phyloP scores from a whole-genome alignment of 768 basidiomycete genomes.

The Mycena venus region DNA sequence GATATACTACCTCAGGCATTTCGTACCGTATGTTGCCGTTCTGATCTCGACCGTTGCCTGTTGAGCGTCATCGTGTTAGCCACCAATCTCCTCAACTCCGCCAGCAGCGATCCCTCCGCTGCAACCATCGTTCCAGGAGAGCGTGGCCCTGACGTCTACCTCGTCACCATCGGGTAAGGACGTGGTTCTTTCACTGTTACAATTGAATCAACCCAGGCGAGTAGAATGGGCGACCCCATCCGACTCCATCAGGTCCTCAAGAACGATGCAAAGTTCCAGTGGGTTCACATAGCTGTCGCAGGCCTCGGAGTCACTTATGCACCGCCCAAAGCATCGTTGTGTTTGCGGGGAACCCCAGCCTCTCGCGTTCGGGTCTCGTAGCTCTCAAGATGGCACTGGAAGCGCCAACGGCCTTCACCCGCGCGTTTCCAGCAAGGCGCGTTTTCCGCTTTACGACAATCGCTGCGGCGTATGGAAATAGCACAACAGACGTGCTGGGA shows the following conservation, averaged over 20 bases:
- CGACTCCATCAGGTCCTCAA: constrained; percentile 34
- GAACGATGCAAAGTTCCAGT: constrained; percentile 38
- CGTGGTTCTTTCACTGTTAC: background rate
- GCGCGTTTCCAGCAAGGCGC: constrained; percentile 18
- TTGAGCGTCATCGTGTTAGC: constrained; percentile 3
- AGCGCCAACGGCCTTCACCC: constrained; percentile 11
- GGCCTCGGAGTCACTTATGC: background rate
- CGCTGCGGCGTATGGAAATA: constrained; percentile 28
- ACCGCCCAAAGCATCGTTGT: constrained; percentile 28
- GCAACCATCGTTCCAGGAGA: constrained; percentile 33
- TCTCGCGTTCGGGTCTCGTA: constrained; percentile 12
- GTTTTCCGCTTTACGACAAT: constrained; percentile 33
- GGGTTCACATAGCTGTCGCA: background rate
- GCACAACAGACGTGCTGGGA: constrained; percentile 28
- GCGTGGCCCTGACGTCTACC: constrained; percentile 36
- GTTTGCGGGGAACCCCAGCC: constrained; percentile 32
- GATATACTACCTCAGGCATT: constrained; percentile 23
- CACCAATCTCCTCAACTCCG: constrained; percentile 27
- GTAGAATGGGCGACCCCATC: constrained; percentile 34
- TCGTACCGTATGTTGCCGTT: constrained; percentile 27
- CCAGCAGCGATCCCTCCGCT: constrained; percentile 25
- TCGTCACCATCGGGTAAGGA: constrained; percentile 30
- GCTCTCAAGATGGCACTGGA: constrained; percentile 13
- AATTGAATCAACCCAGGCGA: too few species aligned
- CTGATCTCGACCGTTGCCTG: background rate